These are phyloP conservation scores for Capsicum chinense DNA, from an alignment of 257 asterid species.

Conservation along the genomic window DNA sequence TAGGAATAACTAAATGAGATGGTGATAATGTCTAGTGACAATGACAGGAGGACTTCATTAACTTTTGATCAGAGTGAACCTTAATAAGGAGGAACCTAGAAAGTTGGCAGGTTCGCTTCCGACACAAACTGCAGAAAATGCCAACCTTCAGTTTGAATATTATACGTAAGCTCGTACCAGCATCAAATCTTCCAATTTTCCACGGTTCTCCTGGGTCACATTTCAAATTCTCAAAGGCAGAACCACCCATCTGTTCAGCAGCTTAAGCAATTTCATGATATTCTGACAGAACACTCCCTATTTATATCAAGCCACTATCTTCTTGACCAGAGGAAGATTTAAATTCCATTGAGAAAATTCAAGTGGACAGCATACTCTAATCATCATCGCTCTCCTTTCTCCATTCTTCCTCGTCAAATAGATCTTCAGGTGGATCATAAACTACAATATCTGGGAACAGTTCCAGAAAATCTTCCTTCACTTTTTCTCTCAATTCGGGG, in stretches of 20 bases:
- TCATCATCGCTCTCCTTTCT: slow-evolving; percentile 58
- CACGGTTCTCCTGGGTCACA: not conserved
- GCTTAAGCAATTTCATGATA: not conserved
- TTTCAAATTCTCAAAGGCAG: not conserved
- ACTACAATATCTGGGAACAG: slow-evolving; percentile 82
- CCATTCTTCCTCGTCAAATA: slow-evolving; percentile 55
- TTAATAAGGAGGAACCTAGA: not conserved
- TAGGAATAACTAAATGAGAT: slow-evolving; percentile 6
- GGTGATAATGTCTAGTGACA: not conserved
- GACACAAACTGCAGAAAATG: slow-evolving; percentile 12
- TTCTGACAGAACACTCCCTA: not conserved
- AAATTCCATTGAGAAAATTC: not conserved
- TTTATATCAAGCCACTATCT: slow-evolving; percentile 11
- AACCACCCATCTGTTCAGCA: not conserved
- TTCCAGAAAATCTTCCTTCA: slow-evolving; percentile 83
- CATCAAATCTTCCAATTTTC: not conserved
- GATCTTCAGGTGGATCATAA: slow-evolving; percentile 86
- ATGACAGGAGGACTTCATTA: not conserved
- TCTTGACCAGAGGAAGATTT: slow-evolving; percentile 8
- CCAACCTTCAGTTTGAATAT: not conserved
- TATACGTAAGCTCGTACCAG: slow-evolving; percentile 8
- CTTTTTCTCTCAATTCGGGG: slow-evolving; percentile 83
- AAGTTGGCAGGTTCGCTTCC: not conserved
- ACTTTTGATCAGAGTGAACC: not conserved
- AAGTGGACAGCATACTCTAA: slow-evolving; percentile 35